Conservation (phyloP, 768 basidiomycete genomes). For the Udeniomyces megalosporus region DNA sequence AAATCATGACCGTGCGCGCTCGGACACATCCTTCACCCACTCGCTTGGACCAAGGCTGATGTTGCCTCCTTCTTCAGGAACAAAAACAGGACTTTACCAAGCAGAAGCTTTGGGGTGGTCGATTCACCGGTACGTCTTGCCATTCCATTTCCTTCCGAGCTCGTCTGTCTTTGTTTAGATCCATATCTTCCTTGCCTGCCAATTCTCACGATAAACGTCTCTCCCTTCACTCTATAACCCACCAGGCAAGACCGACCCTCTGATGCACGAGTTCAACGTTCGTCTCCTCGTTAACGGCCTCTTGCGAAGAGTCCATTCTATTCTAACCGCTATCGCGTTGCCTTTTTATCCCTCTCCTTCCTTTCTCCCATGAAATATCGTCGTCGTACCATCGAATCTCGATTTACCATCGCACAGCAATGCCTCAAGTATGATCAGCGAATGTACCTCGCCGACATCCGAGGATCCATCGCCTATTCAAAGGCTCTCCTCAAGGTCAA, state of each 20-base stretch:
- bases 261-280: conserved; percentile 18
- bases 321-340: background rate
- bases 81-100: conserved; percentile 14
- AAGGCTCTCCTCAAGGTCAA: conserved; percentile 62
- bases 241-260: conserved; percentile 16
- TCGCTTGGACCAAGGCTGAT: too few relatives aligned
- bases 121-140: conserved; percentile 13
- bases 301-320: background rate
- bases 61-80: background rate
- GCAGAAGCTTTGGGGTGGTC: conserved; percentile 17
- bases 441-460: conserved; percentile 83
- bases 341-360: too few relatives aligned
- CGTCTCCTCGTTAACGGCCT: background rate
- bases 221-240: background rate
- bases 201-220: background rate
- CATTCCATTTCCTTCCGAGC: background rate
- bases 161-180: too few relatives aligned
- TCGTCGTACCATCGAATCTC: background rate
- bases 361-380: too few relatives aligned
- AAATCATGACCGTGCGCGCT: too few relatives aligned
- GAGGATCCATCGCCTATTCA: conserved; percentile 89
- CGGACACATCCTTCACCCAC: too few relatives aligned
- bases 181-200: background rate
- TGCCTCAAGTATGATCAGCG: conserved; percentile 85
- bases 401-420: conserved; percentile 32